These are phyloP conservation scores for Russula sp. DNA, from an alignment of 768 basidiomycete species.

Conservation along the genomic window DNA sequence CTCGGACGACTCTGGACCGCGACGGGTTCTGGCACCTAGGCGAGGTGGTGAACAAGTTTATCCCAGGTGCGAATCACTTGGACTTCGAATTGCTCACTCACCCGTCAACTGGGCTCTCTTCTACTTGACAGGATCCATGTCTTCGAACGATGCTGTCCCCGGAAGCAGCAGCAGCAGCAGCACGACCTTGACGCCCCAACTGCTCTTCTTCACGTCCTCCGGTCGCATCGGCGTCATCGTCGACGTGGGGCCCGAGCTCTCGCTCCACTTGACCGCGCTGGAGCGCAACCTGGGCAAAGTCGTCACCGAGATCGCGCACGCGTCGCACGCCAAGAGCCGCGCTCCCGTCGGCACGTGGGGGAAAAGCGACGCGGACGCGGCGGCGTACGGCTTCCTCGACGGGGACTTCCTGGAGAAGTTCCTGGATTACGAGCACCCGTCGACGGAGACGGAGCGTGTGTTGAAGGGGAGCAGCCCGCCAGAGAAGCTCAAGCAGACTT, in stretches of 20 bases:
- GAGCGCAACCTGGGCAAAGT: conserved; percentile 66
- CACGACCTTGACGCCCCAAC: conserved; percentile 42
- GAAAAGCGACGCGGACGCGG: conserved; percentile 48
- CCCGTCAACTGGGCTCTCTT: neutral
- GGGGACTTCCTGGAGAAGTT: conserved; percentile 79
- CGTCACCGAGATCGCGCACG: conserved; percentile 47
- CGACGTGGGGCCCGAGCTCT: conserved; percentile 49
- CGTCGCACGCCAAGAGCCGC: conserved; percentile 61
- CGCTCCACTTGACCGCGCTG: conserved; percentile 58
- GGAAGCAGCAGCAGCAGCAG: conserved; percentile 3
- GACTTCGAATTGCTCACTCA: neutral
- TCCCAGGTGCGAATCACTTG: conserved; percentile 44
- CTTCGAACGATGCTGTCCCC: conserved; percentile 39
- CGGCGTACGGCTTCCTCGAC: conserved; percentile 76
- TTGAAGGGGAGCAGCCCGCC: conserved; percentile 52
- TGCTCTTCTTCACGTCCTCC: conserved; percentile 70
- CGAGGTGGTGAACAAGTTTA: conserved; percentile 72
- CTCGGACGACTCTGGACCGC: conserved; percentile 46
- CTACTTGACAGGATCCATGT: conserved; percentile 46
- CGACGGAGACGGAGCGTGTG: conserved; percentile 44
- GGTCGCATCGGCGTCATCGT: conserved; percentile 73
- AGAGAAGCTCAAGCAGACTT: conserved; percentile 47
- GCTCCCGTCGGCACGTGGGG: conserved; percentile 56
- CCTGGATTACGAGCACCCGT: conserved; percentile 38
- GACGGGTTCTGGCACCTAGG: conserved; percentile 69